Evolutionary conservation across 768 basidiomycete genomes (phyloP).

Genomic region (Leccinum uliginosum): DNA sequence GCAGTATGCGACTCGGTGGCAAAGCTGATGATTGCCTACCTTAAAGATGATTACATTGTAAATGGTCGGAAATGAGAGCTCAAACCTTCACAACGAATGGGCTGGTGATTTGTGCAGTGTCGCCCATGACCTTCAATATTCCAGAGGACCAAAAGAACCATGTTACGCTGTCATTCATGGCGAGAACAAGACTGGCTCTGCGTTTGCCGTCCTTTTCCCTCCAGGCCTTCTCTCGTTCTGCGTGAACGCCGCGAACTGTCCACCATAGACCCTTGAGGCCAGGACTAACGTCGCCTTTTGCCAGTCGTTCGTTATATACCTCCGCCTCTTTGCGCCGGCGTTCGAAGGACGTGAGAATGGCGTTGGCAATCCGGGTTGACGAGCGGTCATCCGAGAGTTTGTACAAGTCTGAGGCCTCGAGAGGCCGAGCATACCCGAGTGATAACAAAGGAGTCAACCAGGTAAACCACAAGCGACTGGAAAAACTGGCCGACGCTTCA

Average conservation of each 20-base stretch:
- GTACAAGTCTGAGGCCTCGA: conserved; percentile 79
- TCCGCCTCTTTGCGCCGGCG: conserved; percentile 50
- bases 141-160: conserved; percentile 80
- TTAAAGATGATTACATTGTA: neutral
- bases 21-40: conserved; percentile 67
- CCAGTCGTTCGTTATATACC: conserved; percentile 68
- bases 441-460: conserved; percentile 74
- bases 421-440: conserved; percentile 75
- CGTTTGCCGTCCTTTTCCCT: conserved; percentile 57
- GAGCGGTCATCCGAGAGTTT: conserved; percentile 63
- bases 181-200: conserved; percentile 57
- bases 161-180: conserved; percentile 73
- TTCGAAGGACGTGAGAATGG: conserved; percentile 63
- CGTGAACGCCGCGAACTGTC: conserved; percentile 45
- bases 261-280: conserved; percentile 54
- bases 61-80: neutral
- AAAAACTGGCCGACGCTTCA: conserved; percentile 59
- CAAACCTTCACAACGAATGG: conserved; percentile 77
- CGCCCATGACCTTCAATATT: conserved; percentile 53
- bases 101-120: conserved; percentile 68
- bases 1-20: conserved; percentile 55
- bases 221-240: conserved; percentile 59
- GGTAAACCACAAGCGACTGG: conserved; percentile 57
- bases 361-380: conserved; percentile 55
- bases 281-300: conserved; percentile 58